A percentile compares a stretch with the other conserved stretches of the same genome.
phyloP scores from a whole-genome alignment of 805 yeast genomes.

The Yamadazyma philogaea region DNA sequence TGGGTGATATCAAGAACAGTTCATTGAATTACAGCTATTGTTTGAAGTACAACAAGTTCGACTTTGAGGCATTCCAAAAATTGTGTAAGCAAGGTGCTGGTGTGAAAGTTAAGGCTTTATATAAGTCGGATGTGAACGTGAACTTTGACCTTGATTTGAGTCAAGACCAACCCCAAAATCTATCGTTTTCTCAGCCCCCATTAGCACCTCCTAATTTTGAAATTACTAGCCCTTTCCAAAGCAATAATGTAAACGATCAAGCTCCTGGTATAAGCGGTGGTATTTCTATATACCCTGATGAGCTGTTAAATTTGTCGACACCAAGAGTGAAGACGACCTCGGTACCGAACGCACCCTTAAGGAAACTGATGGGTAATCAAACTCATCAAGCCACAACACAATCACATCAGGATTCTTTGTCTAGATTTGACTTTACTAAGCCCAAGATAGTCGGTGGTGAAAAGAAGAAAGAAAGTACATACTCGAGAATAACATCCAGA shows the following conservation, averaged over 20 bases:
- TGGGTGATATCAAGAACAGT: slow-evolving; percentile 63
- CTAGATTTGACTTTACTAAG: slow-evolving; percentile 29
- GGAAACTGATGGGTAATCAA: slow-evolving; percentile 21
- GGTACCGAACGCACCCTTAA: slow-evolving; percentile 38
- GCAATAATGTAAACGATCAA: slow-evolving; percentile 1
- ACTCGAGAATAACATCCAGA: slow-evolving; percentile 48
- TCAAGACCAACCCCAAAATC: neutral
- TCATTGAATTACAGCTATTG: slow-evolving; percentile 67
- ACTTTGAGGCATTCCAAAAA: slow-evolving; percentile 84
- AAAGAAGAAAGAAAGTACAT: slow-evolving; percentile 30
- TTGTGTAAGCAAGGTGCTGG: slow-evolving; percentile 70
- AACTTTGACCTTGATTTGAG: slow-evolving; percentile 1
- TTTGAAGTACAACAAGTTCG: slow-evolving; percentile 68
- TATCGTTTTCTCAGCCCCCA: neutral
- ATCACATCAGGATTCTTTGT: neutral
- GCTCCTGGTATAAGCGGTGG: neutral
- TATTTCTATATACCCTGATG: slow-evolving; percentile 8
- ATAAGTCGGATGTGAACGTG: slow-evolving; percentile 22
- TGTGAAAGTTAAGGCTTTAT: slow-evolving; percentile 57
- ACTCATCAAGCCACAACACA: neutral
- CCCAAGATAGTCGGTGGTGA: slow-evolving; percentile 24
- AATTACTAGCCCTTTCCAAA: slow-evolving; percentile 7
- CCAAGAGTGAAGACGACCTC: slow-evolving; percentile 23
- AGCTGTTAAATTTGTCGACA: slow-evolving; percentile 22
- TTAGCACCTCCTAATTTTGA: slow-evolving; percentile 1